Evolutionary conservation across 768 basidiomycete species (phyloP), one percentile per base, ranked within the genome.

Genomic region (Xerocomus brunneocitrinus): DNA sequence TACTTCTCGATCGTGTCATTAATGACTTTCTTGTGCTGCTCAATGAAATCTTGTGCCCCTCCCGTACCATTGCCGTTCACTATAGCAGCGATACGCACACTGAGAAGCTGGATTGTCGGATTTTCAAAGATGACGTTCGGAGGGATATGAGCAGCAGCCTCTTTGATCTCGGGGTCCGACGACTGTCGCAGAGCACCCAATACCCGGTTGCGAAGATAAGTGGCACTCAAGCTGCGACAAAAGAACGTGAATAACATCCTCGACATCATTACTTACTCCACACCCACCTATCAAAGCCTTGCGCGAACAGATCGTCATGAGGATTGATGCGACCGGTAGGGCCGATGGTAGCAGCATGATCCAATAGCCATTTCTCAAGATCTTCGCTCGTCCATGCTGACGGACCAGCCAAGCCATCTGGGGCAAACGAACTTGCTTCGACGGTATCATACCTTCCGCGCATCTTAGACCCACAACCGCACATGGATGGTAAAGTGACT

Each of bases 1-100:
- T 79, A 76, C 60, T 73, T 75, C 8, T 64, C 66, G 24, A 77
- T 71, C 64, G 78, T 70, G 0, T 58, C 67, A 10, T 67, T 59
- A 56, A 76, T 73, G 12, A 36, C 57, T 5, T 34, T 28, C n/a
- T 51, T 52, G 27, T 43, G 44, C 16, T 52, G 35, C 19, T 51
- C 55, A n/a, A n/a, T 9, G 13, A 53, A 22, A 7, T 52, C 47
- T 14, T 30, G 24, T 7, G 22, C 48, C 14, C 41, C 27, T 40
- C 35, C 34, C 13, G 41, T 5, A 8, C 38, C 50, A 16, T 28
- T 24, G 3, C 44, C 28, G 5, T 36, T 34, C 5, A 50, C 42
- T 50, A 62, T 35, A 52, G 52, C 22, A 54, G 58, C 30, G 47
- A 60, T 39, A 1, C 49, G 42, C 3, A 16, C 19, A 14, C 52